These are phyloP conservation scores for Debaryomyces prosopidis DNA, from an alignment of 805 yeast species.

Conservation along the genomic window DNA sequence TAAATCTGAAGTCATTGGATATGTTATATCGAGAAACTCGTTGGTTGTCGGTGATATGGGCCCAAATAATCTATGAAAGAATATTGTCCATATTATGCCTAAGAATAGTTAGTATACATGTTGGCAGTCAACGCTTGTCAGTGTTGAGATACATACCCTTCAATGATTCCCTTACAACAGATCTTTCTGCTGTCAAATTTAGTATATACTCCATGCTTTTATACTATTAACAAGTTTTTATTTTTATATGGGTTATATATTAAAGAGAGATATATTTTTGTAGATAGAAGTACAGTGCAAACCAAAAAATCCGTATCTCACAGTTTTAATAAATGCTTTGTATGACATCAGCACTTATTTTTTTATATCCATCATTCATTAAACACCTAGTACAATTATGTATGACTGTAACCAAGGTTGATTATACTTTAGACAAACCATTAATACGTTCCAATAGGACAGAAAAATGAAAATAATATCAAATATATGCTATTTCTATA, in stretches of 20 bases:
- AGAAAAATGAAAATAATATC: no score
- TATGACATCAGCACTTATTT: background rate
- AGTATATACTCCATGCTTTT: constrained; percentile 44
- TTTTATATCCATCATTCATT: no score
- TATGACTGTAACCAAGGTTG: no score
- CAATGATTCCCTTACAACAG: constrained; percentile 54
- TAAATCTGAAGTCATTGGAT: constrained; percentile 49
- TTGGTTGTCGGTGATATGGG: constrained; percentile 54
- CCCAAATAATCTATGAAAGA: constrained; percentile 71
- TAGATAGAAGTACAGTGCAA: background rate
- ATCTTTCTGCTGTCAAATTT: constrained; percentile 50
- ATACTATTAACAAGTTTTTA: background rate
- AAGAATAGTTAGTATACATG: constrained; percentile 1
- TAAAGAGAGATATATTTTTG: background rate
- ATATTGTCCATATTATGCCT: constrained; percentile 65
- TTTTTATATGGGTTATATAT: background rate
- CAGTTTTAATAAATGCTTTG: constrained; percentile 1
- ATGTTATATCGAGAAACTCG: constrained; percentile 61
- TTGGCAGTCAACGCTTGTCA: background rate
- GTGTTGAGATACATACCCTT: constrained; percentile 40
- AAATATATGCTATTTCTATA: no score
- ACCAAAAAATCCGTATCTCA: constrained; percentile 7
- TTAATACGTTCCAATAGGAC: no score
- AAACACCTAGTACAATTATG: no score
- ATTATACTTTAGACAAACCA: no score